Conservation (phyloP, 2,329 filamentous ascomycete species). For the Claviceps sp. region DNA sequence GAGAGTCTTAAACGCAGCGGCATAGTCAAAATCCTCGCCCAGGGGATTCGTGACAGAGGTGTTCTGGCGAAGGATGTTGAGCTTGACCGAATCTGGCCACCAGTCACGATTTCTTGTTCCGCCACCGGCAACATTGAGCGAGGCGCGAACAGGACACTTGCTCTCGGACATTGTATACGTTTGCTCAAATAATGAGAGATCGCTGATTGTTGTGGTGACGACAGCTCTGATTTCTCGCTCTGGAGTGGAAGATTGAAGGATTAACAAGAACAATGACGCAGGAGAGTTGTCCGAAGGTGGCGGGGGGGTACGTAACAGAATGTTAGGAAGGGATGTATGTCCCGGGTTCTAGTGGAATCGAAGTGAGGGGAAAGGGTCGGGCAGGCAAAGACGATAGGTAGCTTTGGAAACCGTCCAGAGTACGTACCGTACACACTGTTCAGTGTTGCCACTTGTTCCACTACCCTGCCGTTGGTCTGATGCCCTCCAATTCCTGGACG, state of each 20-base stretch:
- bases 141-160: constrained; percentile 19
- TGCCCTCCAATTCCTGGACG: too few relatives aligned
- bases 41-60: constrained; percentile 49
- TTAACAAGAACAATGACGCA: too few relatives aligned
- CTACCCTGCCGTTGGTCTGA: not conserved
- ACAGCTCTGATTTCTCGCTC: too few relatives aligned
- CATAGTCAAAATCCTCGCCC: constrained; percentile 57
- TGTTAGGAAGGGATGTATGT: too few relatives aligned
- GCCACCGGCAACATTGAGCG: constrained; percentile 37
- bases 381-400: too few relatives aligned
- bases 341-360: too few relatives aligned
- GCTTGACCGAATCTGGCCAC: constrained; percentile 57
- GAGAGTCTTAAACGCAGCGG: constrained; percentile 56
- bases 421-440: not conserved
- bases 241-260: not conserved
- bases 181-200: too few relatives aligned
- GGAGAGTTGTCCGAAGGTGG: too few relatives aligned
- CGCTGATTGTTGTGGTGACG: too few relatives aligned
- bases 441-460: not conserved
- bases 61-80: constrained; percentile 64
- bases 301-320: too few relatives aligned
- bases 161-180: constrained; percentile 12
- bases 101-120: constrained; percentile 59
- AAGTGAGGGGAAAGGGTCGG: too few relatives aligned
- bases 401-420: too few relatives aligned